Evolutionary conservation across 345 rosid species (phyloP).

Genomic region (Theobroma cacao): DNA sequence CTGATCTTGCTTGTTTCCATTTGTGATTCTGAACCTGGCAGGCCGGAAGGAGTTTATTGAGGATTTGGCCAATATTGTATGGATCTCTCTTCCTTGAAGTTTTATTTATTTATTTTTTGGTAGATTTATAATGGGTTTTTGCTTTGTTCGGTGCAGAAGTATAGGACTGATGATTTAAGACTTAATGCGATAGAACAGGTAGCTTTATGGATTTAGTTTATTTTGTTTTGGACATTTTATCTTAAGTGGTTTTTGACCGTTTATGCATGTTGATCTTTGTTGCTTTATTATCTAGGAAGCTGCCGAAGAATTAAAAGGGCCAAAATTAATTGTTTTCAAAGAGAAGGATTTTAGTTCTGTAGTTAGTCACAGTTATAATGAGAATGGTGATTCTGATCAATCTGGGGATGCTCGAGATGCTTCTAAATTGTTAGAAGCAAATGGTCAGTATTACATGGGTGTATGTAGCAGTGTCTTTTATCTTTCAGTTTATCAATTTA

Average conservation of each 20-base stretch:
- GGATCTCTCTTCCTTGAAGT: conserved; percentile 20
- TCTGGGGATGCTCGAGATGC: conserved; percentile 26
- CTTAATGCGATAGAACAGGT: conserved; percentile 70
- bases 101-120: background rate
- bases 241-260: background rate
- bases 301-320: conserved; percentile 60
- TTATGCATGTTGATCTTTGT: conserved; percentile 4
- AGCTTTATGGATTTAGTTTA: background rate
- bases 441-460: conserved; percentile 35
- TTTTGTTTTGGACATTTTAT: background rate
- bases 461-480: background rate
- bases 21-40: conserved; percentile 36
- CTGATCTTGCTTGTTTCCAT: conserved; percentile 15
- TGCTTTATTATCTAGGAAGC: conserved; percentile 52
- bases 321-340: conserved; percentile 57
- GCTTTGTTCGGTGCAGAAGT: conserved; percentile 55
- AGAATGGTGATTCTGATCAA: conserved; percentile 22
- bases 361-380: conserved; percentile 30
- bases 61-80: conserved; percentile 61
- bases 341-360: conserved; percentile 45
- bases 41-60: conserved; percentile 62
- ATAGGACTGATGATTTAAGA: conserved; percentile 38
- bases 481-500: background rate
- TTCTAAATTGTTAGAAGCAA: conserved; percentile 25
- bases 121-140: background rate